These are phyloP conservation scores for Kalaharituber pfeilii DNA, from an alignment of 2,329 filamentous ascomycete genomes.

Conservation along the genomic window DNA sequence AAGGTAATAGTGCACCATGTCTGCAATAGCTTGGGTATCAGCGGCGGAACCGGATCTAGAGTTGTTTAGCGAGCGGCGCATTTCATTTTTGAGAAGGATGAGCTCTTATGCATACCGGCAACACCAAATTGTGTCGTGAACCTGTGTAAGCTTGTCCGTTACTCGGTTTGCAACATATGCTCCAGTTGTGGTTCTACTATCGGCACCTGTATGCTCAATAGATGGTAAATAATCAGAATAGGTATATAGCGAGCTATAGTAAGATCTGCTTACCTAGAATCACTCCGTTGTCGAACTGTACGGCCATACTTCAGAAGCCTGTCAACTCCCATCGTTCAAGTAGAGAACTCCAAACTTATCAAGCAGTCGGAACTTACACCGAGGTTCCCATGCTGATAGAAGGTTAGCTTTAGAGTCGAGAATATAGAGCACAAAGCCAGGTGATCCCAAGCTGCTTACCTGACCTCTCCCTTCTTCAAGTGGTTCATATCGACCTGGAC, in stretches of 20 bases:
- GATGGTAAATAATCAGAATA: background rate
- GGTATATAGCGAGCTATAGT: slow-evolving; percentile 14
- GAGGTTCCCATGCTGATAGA: slow-evolving; percentile 71
- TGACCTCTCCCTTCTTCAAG: slow-evolving; percentile 96
- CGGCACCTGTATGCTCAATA: slow-evolving; percentile 44
- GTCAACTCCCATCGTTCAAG: slow-evolving; percentile 2
- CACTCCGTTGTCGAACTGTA: slow-evolving; percentile 96
- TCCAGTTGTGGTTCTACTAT: slow-evolving; percentile 92
- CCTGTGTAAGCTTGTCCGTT: slow-evolving; percentile 96
- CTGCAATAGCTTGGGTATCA: slow-evolving; percentile 92
- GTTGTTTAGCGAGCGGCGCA: background rate
- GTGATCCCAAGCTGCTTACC: too few relatives aligned
- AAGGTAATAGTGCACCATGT: slow-evolving; percentile 94
- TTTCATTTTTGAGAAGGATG: background rate
- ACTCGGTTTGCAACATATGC: slow-evolving; percentile 98
- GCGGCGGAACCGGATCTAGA: slow-evolving; percentile 69
- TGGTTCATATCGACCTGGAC: slow-evolving; percentile 99
- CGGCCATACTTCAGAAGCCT: slow-evolving; percentile 62
- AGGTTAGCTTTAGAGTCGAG: slow-evolving; percentile 24
- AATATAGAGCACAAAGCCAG: background rate
- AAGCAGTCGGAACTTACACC: slow-evolving; percentile 45
- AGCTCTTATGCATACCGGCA: slow-evolving; percentile 41
- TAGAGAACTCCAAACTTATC: background rate
- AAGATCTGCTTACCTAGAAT: slow-evolving; percentile 55
- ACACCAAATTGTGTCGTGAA: slow-evolving; percentile 99